A percentile compares a stretch with the other conserved stretches of the same genome.
phyloP scores from a whole-genome alignment of 164 flowering plant species.

The Annona cherimola region DNA sequence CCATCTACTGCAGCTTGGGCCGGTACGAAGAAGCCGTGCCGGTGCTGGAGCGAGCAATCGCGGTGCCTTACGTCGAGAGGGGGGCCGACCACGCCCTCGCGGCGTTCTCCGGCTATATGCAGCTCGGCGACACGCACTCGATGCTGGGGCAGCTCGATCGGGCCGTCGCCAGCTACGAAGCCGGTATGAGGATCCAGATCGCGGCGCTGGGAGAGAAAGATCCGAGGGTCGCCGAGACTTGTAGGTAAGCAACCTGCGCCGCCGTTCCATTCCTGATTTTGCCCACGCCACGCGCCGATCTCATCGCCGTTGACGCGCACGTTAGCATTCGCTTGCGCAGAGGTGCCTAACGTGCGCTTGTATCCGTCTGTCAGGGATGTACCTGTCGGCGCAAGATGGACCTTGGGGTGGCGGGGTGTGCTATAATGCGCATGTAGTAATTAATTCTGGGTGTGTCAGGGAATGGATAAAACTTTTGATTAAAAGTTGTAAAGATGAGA shows the following conservation, averaged over 20 bases:
- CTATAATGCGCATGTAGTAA: too few relatives aligned
- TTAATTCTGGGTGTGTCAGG: too few relatives aligned
- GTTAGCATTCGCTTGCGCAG: not conserved
- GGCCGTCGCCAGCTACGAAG: constrained; percentile 65
- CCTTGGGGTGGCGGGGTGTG: too few relatives aligned
- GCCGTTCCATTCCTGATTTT: not conserved
- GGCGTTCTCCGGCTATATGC: constrained; percentile 91
- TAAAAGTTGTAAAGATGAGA: too few relatives aligned
- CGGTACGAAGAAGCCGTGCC: constrained; percentile 92
- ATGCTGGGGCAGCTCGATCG: constrained; percentile 89
- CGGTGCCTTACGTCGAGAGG: constrained; percentile 50
- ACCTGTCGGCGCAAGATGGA: too few relatives aligned
- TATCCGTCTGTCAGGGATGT: too few relatives aligned
- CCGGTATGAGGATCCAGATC: constrained; percentile 79
- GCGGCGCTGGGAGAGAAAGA: constrained; percentile 81
- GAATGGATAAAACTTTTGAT: too few relatives aligned
- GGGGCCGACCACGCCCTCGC: constrained; percentile 95
- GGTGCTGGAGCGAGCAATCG: constrained; percentile 75
- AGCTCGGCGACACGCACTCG: constrained; percentile 89
- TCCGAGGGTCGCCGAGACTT: constrained; percentile 97
- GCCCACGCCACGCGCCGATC: not conserved
- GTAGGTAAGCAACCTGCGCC: constrained; percentile 47
- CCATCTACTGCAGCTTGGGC: constrained; percentile 89
- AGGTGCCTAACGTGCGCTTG: not conserved
- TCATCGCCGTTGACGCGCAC: not conserved